phyloP scores from a whole-genome alignment of 371 early-diverging fungal genomes.

The Mucor piriformis region DNA sequence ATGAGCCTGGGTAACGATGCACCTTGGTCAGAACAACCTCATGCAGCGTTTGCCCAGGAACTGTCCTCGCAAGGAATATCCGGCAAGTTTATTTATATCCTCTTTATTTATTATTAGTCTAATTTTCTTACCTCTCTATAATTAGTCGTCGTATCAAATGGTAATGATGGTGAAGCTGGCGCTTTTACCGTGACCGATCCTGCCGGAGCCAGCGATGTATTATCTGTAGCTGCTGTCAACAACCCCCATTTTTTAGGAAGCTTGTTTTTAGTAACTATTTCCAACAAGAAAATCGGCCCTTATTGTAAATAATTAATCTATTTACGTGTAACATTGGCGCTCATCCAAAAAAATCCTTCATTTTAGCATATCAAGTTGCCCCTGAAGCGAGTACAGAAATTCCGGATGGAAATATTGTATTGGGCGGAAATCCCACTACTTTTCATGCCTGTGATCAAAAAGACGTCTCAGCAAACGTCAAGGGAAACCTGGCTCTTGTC shows the following conservation, averaged over 20 bases:
- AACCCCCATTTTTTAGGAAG: constrained; percentile 33
- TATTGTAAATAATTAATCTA: constrained; percentile 5
- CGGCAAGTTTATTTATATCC: constrained; percentile 19
- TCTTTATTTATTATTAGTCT: constrained; percentile 32
- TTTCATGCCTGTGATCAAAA: constrained; percentile 21
- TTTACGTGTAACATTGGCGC: not conserved
- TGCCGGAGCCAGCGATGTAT: constrained; percentile 46
- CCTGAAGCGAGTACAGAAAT: constrained; percentile 9
- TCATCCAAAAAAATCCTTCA: not conserved
- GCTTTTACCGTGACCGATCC: constrained; percentile 56
- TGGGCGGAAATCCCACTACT: not conserved
- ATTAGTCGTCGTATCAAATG: constrained; percentile 62
- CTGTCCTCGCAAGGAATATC: constrained; percentile 39
- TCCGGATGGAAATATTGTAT: constrained; percentile 9
- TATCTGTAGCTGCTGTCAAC: constrained; percentile 67
- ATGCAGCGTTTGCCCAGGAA: constrained; percentile 54
- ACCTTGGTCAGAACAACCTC: constrained; percentile 52
- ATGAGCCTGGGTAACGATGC: constrained; percentile 72
- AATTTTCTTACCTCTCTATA: too few relatives aligned
- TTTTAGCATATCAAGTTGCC: constrained; percentile 7
- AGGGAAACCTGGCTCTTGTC: constrained; percentile 51
- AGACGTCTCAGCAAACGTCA: constrained; percentile 14
- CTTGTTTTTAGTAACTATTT: constrained; percentile 19
- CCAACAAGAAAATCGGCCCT: constrained; percentile 3
- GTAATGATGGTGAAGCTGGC: constrained; percentile 66